Conservation (phyloP, 371 early-diverging fungal species). For the Rhizopus sp. region DNA sequence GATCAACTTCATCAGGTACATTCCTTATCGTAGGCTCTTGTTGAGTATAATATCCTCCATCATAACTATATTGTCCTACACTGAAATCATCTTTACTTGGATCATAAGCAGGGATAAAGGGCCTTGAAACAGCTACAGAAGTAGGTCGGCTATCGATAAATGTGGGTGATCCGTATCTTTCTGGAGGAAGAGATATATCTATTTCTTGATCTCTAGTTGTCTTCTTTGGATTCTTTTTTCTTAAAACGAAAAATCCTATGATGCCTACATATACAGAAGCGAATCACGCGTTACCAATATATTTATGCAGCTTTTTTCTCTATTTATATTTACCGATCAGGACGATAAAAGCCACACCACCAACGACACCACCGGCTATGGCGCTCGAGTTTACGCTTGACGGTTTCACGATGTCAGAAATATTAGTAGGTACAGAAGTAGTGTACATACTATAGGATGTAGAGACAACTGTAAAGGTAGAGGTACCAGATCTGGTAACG, state of each 20-base stretch:
- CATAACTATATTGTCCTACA: conserved; percentile 2
- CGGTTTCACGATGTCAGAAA: neutral
- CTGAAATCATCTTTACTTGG: conserved; percentile 2
- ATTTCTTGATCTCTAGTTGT: neutral
- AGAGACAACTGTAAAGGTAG: conserved; percentile 16
- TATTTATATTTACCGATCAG: conserved; percentile 9
- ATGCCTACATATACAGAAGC: neutral
- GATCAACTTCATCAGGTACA: conserved; percentile 25
- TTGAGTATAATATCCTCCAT: conserved; percentile 1
- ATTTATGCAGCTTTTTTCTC: no score
- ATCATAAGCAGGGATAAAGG: conserved; percentile 27
- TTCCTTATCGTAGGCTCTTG: conserved; percentile 22
- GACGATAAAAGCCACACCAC: conserved; percentile 20
- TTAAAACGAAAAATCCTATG: neutral
- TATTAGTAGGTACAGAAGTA: conserved; percentile 8
- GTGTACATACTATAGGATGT: conserved; percentile 19
- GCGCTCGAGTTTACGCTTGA: conserved; percentile 11
- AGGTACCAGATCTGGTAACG: conserved; percentile 16
- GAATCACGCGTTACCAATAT: neutral
- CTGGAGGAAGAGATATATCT: neutral
- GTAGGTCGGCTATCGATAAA: no score
- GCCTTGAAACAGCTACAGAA: conserved; percentile 9
- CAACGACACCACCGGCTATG: conserved; percentile 27
- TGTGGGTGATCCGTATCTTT: neutral
- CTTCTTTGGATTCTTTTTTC: neutral